phyloP scores from a whole-genome alignment of 129 eudicot genomes.

The Solidago caesia region DNA sequence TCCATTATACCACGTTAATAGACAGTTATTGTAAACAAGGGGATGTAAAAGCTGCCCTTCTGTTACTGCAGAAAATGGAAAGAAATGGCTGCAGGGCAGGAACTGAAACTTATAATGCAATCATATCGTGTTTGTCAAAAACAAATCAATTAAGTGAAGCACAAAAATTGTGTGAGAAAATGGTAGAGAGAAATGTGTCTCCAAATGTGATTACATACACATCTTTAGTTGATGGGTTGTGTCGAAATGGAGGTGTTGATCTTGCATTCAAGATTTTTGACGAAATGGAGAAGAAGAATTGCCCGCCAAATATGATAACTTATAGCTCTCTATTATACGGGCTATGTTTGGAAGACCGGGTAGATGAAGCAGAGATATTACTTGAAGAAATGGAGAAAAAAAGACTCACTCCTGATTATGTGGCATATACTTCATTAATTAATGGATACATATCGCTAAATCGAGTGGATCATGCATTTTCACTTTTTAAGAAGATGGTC shows the following conservation, averaged over 20 bases:
- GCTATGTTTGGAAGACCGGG: conserved; percentile 66
- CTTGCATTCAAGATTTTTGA: conserved; percentile 61
- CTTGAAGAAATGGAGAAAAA: conserved; percentile 58
- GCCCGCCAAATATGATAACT: conserved; percentile 66
- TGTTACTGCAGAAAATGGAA: conserved; percentile 56
- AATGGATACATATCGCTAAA: conserved; percentile 60
- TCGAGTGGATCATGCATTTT: conserved; percentile 59
- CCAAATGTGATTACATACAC: conserved; percentile 84
- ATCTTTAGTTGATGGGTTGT: conserved; percentile 65
- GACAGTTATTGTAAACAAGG: conserved; percentile 71
- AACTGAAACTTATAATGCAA: conserved; percentile 62
- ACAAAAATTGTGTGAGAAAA: conserved; percentile 41
- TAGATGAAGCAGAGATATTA: conserved; percentile 58
- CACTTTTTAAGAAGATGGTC: conserved; percentile 57
- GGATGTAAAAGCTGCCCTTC: conserved; percentile 52
- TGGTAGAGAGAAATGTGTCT: conserved; percentile 49
- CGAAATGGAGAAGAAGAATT: conserved; percentile 57
- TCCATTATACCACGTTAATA: conserved; percentile 62
- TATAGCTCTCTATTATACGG: conserved; percentile 71
- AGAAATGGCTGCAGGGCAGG: conserved; percentile 42
- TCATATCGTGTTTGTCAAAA: conserved; percentile 60
- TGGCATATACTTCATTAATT: conserved; percentile 68
- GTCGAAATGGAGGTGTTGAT: conserved; percentile 54
- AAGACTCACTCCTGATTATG: conserved; percentile 69
- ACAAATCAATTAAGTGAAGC: conserved; percentile 49